Evolutionary conservation across 768 basidiomycete species (phyloP), one percentile per base, ranked within the genome.

Genomic region (Chalciporus piperatus): DNA sequence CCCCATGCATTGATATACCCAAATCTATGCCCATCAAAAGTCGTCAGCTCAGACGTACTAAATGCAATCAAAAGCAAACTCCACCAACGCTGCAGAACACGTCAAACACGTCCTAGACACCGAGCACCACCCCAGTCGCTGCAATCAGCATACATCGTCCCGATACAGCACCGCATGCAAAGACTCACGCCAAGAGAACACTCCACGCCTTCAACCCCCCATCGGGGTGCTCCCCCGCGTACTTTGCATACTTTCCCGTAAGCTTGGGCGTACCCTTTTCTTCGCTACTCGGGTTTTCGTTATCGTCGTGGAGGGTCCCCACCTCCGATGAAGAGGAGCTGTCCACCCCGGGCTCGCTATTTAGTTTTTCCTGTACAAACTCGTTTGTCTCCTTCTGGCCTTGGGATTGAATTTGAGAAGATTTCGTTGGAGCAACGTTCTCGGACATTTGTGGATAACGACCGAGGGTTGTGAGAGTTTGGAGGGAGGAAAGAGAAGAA

Each of bases 1-100:
- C 88, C 87, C 85, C 85, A 88, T 0, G 84, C 78, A 57, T 87
- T 89, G 4, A 87, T 80, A 53, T 82, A 83, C 22, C 88, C 88
- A 65, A 87, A 83, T 9, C 78, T 80, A 25, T 23, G 46, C 20
- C 22, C n/a, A n/a, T 11, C 14, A 44, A 52, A 40, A 35, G 39
- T 38, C 2, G 12, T 45, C 10, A 45, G 30, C 13, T 45, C 30
- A 47, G 28, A 22, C 22, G 35, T 25, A 46, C 13, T 17, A 42
- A 44, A 42, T 3, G 9, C 3, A 17, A 22, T n/a, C 39, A 8
- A 32, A 47, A 33, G 14, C 1, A 50, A 43, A 52, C 28, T 23
- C 12, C 17, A 60, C 70, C 52, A 50, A 78, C 69, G 78, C 75
- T 17, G 77, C 70, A 50, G 73, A 74, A 3, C 70, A 67, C 25